phyloP scores from a whole-genome alignment of 2,329 filamentous ascomycete genomes.

The Fusarium verticillioides region DNA sequence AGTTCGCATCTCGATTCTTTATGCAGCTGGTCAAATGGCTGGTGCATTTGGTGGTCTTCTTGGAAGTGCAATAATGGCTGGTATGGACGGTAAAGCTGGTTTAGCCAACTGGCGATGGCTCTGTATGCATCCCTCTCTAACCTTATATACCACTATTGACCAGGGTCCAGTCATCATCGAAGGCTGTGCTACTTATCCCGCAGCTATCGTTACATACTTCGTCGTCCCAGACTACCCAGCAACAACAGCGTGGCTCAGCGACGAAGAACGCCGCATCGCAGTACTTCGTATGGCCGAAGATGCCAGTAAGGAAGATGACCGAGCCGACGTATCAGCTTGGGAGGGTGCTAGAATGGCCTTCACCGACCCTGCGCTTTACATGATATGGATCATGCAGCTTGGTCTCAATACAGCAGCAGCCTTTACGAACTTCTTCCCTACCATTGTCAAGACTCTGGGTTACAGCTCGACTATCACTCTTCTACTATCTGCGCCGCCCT shows the following conservation, averaged over 20 bases:
- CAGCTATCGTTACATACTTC: constrained; percentile 9
- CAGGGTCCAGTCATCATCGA: constrained; percentile 2
- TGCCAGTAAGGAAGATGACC: constrained; percentile 7
- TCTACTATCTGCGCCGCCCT: constrained; percentile 5
- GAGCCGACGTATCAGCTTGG: neutral
- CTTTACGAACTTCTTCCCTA: constrained; percentile 18
- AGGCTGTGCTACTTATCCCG: constrained; percentile 10
- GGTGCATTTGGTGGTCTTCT: constrained; percentile 77
- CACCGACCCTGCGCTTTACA: constrained; percentile 1
- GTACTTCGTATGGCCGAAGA: constrained; percentile 10
- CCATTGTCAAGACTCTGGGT: constrained; percentile 3
- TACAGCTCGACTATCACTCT: constrained; percentile 9
- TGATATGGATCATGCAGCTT: constrained; percentile 21
- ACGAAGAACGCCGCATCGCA: constrained; percentile 6
- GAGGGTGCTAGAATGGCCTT: constrained; percentile 13
- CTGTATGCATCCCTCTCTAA: neutral
- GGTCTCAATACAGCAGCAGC: constrained; percentile 11
- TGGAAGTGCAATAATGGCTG: constrained; percentile 72
- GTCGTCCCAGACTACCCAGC: constrained; percentile 21
- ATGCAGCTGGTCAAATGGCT: constrained; percentile 75
- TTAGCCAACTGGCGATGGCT: constrained; percentile 68
- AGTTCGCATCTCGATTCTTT: constrained; percentile 72
- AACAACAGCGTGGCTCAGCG: constrained; percentile 5
- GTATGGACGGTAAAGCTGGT: constrained; percentile 69
- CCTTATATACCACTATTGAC: accelerated